Base-by-base conservation (phyloP, 176 grass and related monocot genomes). In the Eragrostis curvula region DNA sequence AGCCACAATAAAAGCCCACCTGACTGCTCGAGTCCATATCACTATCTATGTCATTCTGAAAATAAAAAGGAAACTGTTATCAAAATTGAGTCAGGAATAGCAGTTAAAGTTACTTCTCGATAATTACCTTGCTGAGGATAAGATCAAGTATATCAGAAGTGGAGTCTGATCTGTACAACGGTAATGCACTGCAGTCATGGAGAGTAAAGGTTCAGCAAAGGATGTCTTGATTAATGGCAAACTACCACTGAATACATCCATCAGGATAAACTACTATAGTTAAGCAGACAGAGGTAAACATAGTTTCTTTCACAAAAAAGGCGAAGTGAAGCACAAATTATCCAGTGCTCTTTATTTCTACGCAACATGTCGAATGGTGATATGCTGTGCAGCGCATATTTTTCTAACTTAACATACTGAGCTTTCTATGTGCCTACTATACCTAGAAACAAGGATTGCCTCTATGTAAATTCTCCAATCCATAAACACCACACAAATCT, bases 111-210 rank as follows among this genome's bases (percentile, higher is more conserved):
- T 52, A 36, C 61, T 51, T 79, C 40, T 51, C 18, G 12, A 68
- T 53, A 41, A 79, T 79, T 79, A 97, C 95, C 95, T 93, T 90
- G 68, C 71, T 85, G 63, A 90, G 79, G 68, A 95, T 87, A 64
- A 93, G 84, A 77, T 97, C 92, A 60, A 97, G 80, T 45, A 92
- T 85, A 84, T 97, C 95, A 66, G 68, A 69, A 85, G 81, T 36
- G 40, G 76, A 79, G 63, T 97, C 92, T 59, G 81, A 78, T 85
- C 83, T 90, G 49, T 84, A 85, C 75, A 92, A 41, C 15, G 90
- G 69, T 18, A 90, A 56, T 50, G 91, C 48, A 48, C 90, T 94
- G 88, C 48, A 75, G 43, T 66, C 50, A 57, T 8, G 63, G 17
- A 44, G 8, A 49, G 63, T 52, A 75, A 36, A 79, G n/a, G 52